A percentile compares a stretch with the other conserved stretches of the same genome.
Evolutionary conservation across 345 rosid genomes (phyloP).

Genomic region (Camelina hispida): DNA sequence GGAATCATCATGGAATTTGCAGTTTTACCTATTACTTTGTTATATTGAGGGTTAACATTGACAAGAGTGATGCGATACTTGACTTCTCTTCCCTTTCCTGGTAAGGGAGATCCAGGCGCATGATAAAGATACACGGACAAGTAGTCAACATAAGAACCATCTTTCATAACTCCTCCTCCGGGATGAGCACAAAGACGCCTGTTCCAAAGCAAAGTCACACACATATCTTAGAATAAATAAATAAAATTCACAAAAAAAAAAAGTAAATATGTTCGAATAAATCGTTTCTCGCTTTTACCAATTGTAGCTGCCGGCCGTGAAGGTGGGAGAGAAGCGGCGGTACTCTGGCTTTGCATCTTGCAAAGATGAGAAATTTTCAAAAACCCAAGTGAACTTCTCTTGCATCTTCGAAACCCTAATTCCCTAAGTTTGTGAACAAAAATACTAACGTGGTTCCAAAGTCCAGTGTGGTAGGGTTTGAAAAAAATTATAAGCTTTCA

Average conservation of each 20-base stretch:
- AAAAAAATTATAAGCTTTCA: background rate
- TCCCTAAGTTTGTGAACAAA: background rate
- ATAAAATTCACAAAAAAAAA: background rate
- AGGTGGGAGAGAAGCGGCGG: background rate
- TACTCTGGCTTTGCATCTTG: background rate
- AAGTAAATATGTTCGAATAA: too few relatives aligned
- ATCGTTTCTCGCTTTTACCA: background rate
- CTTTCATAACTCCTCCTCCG: slow-evolving; percentile 50
- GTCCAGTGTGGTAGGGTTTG: background rate
- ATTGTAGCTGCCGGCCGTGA: background rate
- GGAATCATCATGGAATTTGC: too few relatives aligned
- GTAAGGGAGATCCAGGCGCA: slow-evolving; percentile 30
- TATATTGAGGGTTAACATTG: background rate
- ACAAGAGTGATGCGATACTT: slow-evolving; percentile 53
- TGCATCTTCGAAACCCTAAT: background rate
- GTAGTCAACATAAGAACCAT: slow-evolving; percentile 43
- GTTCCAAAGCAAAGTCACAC: background rate
- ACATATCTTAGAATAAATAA: too few relatives aligned
- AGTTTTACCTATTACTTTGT: background rate
- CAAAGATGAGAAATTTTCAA: background rate
- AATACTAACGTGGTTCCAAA: background rate
- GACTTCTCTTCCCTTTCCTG: slow-evolving; percentile 68
- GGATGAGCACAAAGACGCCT: slow-evolving; percentile 74
- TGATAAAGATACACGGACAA: slow-evolving; percentile 75
- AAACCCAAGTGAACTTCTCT: background rate